Evolutionary conservation across 768 basidiomycete genomes (phyloP).

Genomic region (Hemileccinum impolitum): DNA sequence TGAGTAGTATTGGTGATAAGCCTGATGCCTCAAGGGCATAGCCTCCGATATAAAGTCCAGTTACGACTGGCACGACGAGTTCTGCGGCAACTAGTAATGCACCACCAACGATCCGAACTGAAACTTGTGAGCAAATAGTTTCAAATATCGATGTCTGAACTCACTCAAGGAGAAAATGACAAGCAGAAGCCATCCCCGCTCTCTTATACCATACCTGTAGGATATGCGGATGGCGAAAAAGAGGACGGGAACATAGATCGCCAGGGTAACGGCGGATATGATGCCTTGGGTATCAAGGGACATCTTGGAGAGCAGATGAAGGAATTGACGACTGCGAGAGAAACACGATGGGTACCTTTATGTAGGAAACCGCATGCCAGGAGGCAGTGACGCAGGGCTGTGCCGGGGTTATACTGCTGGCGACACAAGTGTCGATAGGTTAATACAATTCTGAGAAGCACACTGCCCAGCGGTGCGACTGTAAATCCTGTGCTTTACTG

Average conservation of each 20-base stretch:
- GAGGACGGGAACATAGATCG: constrained; percentile 56
- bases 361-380: constrained; percentile 10
- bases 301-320: constrained; percentile 22
- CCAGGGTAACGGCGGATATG: constrained; percentile 58
- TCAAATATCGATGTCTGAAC: constrained; percentile 18
- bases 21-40: constrained; percentile 42
- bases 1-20: constrained; percentile 37
- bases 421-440: not conserved
- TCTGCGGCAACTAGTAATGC: constrained; percentile 57
- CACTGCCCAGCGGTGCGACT: no score
- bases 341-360: constrained; percentile 14
- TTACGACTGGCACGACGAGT: constrained; percentile 34
- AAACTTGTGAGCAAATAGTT: constrained; percentile 4
- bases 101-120: constrained; percentile 58
- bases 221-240: constrained; percentile 43
- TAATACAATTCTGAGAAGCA: no score
- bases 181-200: constrained; percentile 69
- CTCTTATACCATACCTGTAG: constrained; percentile 53
- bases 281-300: constrained; percentile 41
- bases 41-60: constrained; percentile 49
- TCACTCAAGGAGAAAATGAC: constrained; percentile 55
- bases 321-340: not conserved
- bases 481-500: no score
- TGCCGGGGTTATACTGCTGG: not conserved
- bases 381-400: constrained; percentile 23